Conservation (phyloP, 805 yeast genomes). For the Metschnikowia picachoensis region DNA sequence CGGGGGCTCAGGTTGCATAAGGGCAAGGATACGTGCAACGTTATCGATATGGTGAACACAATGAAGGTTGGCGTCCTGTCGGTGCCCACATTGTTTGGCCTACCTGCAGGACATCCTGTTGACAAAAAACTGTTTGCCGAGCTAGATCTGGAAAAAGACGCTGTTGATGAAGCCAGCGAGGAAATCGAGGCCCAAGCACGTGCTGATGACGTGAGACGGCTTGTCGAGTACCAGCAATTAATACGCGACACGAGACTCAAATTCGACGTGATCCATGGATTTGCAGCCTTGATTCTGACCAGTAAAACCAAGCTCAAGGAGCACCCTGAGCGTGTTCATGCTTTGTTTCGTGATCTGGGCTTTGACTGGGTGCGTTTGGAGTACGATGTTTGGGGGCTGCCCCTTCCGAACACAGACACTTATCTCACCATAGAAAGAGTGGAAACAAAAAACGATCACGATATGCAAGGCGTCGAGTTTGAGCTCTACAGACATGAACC, state of each 20-base stretch:
- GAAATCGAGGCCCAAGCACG: slow-evolving; percentile 1
- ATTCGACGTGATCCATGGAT: slow-evolving; percentile 37
- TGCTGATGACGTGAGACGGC: slow-evolving; percentile 10
- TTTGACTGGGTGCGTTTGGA: slow-evolving; percentile 31
- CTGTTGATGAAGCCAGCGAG: neutral
- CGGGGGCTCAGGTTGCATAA: slow-evolving; percentile 70
- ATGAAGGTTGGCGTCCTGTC: slow-evolving; percentile 51
- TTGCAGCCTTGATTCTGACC: slow-evolving; percentile 20
- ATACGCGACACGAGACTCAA: slow-evolving; percentile 21
- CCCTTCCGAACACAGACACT: neutral
- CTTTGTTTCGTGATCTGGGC: slow-evolving; percentile 12
- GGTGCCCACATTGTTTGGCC: slow-evolving; percentile 46
- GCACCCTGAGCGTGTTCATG: slow-evolving; percentile 12
- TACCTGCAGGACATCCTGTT: slow-evolving; percentile 27
- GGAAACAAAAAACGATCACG: neutral
- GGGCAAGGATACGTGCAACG: slow-evolving; percentile 63
- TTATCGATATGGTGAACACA: slow-evolving; percentile 74
- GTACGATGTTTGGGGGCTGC: slow-evolving; percentile 31
- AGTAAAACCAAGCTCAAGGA: slow-evolving; percentile 5
- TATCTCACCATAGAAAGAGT: slow-evolving; percentile 10
- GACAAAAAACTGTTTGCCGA: slow-evolving; percentile 17
- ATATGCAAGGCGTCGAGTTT: neutral
- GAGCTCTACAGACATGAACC: slow-evolving; percentile 8
- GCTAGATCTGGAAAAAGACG: slow-evolving; percentile 10
- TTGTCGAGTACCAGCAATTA: slow-evolving; percentile 10